Evolutionary conservation across 2,329 filamentous ascomycete genomes (phyloP), one percentile per base, ranked within the genome.

Genomic region (Clarireedia homoeocarpa): DNA sequence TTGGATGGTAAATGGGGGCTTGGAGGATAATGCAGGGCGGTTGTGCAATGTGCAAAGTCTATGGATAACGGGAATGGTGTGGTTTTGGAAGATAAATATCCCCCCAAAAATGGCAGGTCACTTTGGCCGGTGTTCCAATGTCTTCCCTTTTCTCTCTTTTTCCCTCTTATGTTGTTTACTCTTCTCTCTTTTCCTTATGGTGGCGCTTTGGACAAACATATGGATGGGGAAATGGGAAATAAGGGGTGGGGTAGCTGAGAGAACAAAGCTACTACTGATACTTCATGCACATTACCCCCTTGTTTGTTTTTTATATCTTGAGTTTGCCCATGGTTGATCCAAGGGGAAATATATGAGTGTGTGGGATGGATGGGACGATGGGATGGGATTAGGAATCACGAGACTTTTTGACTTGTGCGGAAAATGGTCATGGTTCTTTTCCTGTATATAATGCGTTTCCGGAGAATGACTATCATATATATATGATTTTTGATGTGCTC

Each of bases 371-470:
- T 40, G 38, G 15, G 17, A 17, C 6, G 34, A 38, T 38, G 27
- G 38, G 38, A 40, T 17, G 38, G 38, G 38, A 10, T 9, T 30
- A 10, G 27, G 27, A 30, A 30, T 30, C 10, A 30, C 27, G 27
- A 7, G 7, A 30, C 7, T 30, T 30, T 7, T 7, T 30, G 27
- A 30, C 27, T 30, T 9, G 7, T 30, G 27, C 10, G 27, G 27
- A 10, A 30, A 30, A 7, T 9, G 7, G 27, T 30, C 27, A 30
- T n/a, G 20, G 30, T 51, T 50, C 55, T 58, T 58, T 59, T 59
- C 54, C 56, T 61, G 59, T 62, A 62, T 56, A 62, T 62, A 59
- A 46, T 51, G 51, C 36, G 17, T 58, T 54, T 54, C 40, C 36
- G 38, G 42, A 36, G 47, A 61, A 55, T 54, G 51, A 38, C 48